These are phyloP conservation scores for Lyophyllum shimeji DNA, from an alignment of 768 basidiomycete species.

Conservation along the genomic window DNA sequence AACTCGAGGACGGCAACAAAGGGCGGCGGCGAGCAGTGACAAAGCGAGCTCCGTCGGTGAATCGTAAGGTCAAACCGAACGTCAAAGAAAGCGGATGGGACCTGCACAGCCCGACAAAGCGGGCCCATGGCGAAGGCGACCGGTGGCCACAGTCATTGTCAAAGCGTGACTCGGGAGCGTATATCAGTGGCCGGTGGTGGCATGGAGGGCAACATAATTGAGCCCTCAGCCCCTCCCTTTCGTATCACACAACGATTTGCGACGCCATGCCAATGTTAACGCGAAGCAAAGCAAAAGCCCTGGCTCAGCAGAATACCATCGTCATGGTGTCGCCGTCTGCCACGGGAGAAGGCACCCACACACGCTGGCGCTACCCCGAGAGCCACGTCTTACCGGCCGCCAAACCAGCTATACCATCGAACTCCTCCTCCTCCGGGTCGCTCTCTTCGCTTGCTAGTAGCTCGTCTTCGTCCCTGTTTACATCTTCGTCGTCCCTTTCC, in stretches of 20 bases:
- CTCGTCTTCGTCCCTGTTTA: background rate
- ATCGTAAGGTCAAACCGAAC: background rate
- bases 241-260: background rate
- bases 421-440: background rate
- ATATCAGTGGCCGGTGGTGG: background rate
- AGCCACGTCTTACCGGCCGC: background rate
- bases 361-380: slow-evolving; percentile 5
- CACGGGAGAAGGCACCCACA: slow-evolving; percentile 14
- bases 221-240: background rate
- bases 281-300: slow-evolving; percentile 11
- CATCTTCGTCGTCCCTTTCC: background rate
- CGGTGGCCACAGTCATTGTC: background rate
- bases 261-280: slow-evolving; percentile 8
- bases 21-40: background rate
- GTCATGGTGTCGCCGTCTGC: slow-evolving; percentile 2
- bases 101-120: background rate
- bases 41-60: background rate
- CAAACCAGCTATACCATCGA: background rate
- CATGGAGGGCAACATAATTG: background rate
- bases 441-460: slow-evolving; percentile 3
- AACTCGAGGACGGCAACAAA: background rate
- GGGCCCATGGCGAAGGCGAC: background rate
- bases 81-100: background rate
- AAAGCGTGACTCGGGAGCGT: background rate
- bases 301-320: background rate